These are phyloP conservation scores for Lumnitzera racemosa DNA, from an alignment of 345 rosid species.

Conservation along the genomic window DNA sequence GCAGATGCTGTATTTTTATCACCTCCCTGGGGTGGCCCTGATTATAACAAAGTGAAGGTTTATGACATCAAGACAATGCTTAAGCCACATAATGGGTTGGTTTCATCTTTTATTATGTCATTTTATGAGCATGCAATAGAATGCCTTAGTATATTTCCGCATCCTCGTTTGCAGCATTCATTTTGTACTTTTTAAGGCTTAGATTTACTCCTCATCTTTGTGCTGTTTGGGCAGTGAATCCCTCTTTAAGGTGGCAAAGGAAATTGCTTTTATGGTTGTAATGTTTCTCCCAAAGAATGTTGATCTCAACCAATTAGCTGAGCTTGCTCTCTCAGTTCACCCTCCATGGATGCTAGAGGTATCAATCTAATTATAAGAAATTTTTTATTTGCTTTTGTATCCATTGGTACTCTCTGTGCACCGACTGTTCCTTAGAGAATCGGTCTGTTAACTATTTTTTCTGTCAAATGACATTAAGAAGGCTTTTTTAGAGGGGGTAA, in stretches of 20 bases:
- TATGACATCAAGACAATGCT: slow-evolving; percentile 82
- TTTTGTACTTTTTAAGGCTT: neutral
- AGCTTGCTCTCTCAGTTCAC: slow-evolving; percentile 48
- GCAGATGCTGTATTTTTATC: slow-evolving; percentile 79
- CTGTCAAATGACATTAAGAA: no score
- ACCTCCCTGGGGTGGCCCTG: slow-evolving; percentile 99
- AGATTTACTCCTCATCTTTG: no score
- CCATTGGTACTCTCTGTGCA: no score
- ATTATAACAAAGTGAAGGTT: slow-evolving; percentile 49
- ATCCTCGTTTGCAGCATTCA: neutral
- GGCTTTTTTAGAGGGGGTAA: no score
- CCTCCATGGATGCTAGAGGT: slow-evolving; percentile 78
- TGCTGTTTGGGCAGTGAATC: slow-evolving; percentile 37
- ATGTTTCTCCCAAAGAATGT: slow-evolving; percentile 89
- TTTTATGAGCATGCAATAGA: no score
- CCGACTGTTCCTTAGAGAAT: no score
- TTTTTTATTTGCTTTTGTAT: neutral
- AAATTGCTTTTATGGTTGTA: slow-evolving; percentile 52
- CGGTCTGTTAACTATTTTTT: no score
- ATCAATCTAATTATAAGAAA: slow-evolving; percentile 7
- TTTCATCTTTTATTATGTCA: no score
- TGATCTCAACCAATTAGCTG: slow-evolving; percentile 78
- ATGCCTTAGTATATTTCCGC: neutral
- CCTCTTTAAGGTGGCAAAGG: slow-evolving; percentile 58
- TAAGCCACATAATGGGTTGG: slow-evolving; percentile 79